Evolutionary conservation across 1,284 basidiomycete genomes (phyloP).

Genomic region (Ceratobasidium theobromae): DNA sequence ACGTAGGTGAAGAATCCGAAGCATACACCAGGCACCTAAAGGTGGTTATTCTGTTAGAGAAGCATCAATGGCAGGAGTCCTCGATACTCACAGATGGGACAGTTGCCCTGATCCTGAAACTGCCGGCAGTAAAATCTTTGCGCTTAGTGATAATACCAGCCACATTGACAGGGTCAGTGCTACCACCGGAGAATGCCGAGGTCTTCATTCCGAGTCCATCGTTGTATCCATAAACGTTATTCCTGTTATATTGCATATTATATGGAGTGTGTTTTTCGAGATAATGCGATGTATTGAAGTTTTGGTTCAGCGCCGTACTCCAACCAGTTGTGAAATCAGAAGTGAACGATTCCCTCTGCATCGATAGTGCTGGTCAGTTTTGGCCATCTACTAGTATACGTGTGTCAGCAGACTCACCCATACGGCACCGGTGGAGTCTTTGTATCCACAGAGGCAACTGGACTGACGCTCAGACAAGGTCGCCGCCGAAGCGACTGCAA

Average conservation of each 20-base stretch:
- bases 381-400: background rate
- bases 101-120: constrained; percentile 36
- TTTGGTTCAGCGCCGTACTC: background rate
- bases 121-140: constrained; percentile 33
- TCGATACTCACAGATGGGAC: constrained; percentile 31
- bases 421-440: constrained; percentile 32
- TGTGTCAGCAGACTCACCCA: constrained; percentile 31
- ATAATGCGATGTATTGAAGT: background rate
- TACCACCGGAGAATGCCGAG: constrained; percentile 33
- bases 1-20: constrained; percentile 32
- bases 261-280: constrained; percentile 7
- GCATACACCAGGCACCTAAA: constrained; percentile 29
- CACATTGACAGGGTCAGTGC: constrained; percentile 29
- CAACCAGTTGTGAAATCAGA: constrained; percentile 32
- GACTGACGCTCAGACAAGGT: constrained; percentile 12
- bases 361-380: background rate
- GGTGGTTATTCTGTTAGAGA: background rate
- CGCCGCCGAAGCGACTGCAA: background rate
- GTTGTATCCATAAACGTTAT: constrained; percentile 32
- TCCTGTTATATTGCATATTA: background rate
- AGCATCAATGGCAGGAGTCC: background rate
- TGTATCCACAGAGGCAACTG: constrained; percentile 34
- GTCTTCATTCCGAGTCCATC: constrained; percentile 33
- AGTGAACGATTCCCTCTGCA: constrained; percentile 31
- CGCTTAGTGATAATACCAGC: constrained; percentile 32